A percentile compares a stretch with the other conserved stretches of the same genome.
Evolutionary conservation across 2,329 filamentous ascomycete genomes (phyloP).

Genomic region (Alternaria incomplexa): DNA sequence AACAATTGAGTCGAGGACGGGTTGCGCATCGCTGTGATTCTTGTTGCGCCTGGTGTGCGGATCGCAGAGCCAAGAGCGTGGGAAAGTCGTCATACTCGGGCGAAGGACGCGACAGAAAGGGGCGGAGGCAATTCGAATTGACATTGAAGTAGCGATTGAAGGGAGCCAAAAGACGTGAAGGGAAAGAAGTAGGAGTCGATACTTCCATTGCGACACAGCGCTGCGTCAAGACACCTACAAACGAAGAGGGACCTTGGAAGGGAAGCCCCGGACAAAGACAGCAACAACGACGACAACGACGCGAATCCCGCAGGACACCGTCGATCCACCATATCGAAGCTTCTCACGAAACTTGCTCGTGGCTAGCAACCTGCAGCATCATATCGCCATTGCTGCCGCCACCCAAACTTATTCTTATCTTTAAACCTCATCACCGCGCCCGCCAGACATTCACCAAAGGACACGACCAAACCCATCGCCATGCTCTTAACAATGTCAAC

Average conservation of each 20-base stretch:
- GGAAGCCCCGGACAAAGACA: not conserved
- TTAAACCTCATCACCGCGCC: not conserved
- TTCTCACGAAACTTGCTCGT: not conserved
- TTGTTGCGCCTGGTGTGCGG: not conserved
- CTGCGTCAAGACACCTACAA: not conserved
- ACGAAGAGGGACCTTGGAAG: not conserved
- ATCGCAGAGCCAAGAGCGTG: not conserved
- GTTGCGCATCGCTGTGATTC: not conserved
- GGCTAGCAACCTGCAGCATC: not conserved
- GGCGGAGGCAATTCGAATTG: not conserved
- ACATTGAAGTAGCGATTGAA: not conserved
- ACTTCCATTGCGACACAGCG: not conserved
- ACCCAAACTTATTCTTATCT: not conserved
- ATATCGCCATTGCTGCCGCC: not conserved
- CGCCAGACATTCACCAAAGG: not conserved
- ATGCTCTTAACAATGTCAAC: conserved; percentile 16
- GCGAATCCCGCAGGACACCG: not conserved
- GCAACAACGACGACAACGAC: not conserved
- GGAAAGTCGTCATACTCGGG: not conserved
- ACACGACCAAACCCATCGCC: not conserved
- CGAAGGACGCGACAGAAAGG: not conserved
- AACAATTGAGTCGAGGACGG: not conserved
- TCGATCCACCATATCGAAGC: not conserved
- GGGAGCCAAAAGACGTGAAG: not conserved
- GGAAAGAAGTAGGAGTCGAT: not conserved